Evolutionary conservation across 352 stramenopile species (phyloP).

Genomic region (Salisapilia sapeloensis): DNA sequence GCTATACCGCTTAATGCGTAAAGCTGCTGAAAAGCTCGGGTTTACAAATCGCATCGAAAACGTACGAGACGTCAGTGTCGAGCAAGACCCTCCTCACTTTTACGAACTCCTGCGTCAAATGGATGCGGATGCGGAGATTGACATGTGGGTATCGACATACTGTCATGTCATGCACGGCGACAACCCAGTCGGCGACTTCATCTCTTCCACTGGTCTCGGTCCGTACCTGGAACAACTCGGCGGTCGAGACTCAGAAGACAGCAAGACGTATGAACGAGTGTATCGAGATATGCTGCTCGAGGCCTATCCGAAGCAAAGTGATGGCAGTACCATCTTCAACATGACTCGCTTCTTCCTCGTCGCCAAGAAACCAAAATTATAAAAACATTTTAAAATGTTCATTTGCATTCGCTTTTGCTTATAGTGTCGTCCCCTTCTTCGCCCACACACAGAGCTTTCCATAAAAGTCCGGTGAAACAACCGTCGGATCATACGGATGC

Average conservation of each 20-base stretch:
- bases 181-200: conserved; percentile 6
- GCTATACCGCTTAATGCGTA: conserved; percentile 4
- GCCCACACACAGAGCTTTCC: conserved; percentile 76
- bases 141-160: conserved; percentile 7
- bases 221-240: conserved; percentile 4
- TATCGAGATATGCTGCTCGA: conserved; percentile 23
- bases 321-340: conserved; percentile 42
- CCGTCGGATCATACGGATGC: conserved; percentile 66
- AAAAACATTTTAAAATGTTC: too few relatives aligned
- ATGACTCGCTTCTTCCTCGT: conserved; percentile 58
- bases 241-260: not conserved
- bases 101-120: conserved; percentile 3
- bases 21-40: conserved; percentile 3
- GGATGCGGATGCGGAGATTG: not conserved
- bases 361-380: conserved; percentile 20
- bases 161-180: conserved; percentile 1
- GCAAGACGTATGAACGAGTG: conserved; percentile 1
- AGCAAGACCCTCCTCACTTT: conserved; percentile 2
- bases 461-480: conserved; percentile 76
- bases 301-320: conserved; percentile 37
- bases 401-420: too few relatives aligned
- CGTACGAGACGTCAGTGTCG: conserved; percentile 4
- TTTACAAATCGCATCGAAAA: not conserved
- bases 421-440: too few relatives aligned
- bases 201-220: conserved; percentile 4